Base-by-base conservation (phyloP, 805 yeast genomes). In the Ogataea philodendri region DNA sequence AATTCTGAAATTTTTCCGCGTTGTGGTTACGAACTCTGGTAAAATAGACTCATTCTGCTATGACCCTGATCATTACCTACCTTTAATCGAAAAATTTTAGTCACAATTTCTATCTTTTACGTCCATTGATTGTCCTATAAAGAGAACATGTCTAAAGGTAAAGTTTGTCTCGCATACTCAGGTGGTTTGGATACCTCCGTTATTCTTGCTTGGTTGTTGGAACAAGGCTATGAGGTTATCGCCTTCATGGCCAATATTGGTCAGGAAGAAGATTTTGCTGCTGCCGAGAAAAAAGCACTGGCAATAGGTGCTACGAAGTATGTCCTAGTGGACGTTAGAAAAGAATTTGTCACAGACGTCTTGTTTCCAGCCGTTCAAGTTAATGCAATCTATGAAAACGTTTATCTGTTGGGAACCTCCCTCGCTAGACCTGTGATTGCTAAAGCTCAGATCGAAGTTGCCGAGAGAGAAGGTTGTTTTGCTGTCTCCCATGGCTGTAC, bases 401-500 rank as follows among this genome's bases (percentile, higher is more conserved):
- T 93, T 36, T 93, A 93, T 67, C 71, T 93, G 42, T 76, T 93
- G 56, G 99, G 99, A 58, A 93, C 99, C 40, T 88, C 99, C 9
- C 74, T 93, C 59, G 99, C 99, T 34, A 84, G 99, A 73, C 99
- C 99, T 22, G 96, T 90, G 39, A 93, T 93, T 65, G 96, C 99
- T 39, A 81, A 89, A 69, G 98, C 98, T 33, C 98, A 93, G 71
- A 93, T 93, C 63, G 76, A 84, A 57, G 97, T 87, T 48, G 99
- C 99, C 45, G 94, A 88, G 70, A 76, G 84, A 57, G 94, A 93
- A 66, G 97, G 97, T 48, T 93, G 98, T 75, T 88, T 90, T 55
- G 97, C 97, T 35, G 98, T 93, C 32, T 80, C 96, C 31, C 99
- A 93, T 66, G 99, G 99, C 48, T 93, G 98, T 72, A 93, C 99